Evolutionary conservation across 768 basidiomycete species (phyloP), one percentile per base, ranked within the genome.

Genomic region (Naganishia vishniacii): DNA sequence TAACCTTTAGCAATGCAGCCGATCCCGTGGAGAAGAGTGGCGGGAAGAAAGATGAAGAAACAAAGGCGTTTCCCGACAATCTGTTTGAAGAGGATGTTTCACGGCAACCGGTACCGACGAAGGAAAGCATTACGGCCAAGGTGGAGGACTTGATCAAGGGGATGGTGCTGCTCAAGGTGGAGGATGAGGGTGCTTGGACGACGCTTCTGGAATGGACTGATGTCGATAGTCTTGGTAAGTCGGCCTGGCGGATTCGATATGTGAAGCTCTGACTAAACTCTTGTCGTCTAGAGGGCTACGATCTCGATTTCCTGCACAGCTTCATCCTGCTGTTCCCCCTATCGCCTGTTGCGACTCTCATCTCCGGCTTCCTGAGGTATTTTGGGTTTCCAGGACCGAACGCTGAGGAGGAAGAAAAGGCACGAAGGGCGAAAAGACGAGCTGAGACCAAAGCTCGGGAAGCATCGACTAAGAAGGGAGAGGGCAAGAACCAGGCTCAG

Each of bases 111-210:
- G 41, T 46, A 13, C 73, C 73, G 3, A 69, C 48, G 31, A 80
- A 79, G 66, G 68, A 70, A 9, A 62, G 68, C 2, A 72, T 87
- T 9, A 78, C 84, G n/a, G 71, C 75, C 9, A 85, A 89, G 68
- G 80, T 95, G 12, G 84, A 89, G 44, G 83, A 84, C 18, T 78
- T 95, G 32, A 82, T 89, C 1, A 80, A 83, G 16, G 92, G 91
- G 2, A 83, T 85, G 31, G 82, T 95, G 2, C 77, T 94, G 6
- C 80, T 99, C 20, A 80, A 81, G 16, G 82, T 92, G 9, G 83
- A 85, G 0, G 87, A 95, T 70, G 86, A 89, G 71, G 73, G 86
- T 26, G 91, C 88, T 0, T 99, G 95, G 94, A 81, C 78, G 28
- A 75, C 88, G 3, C 84, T 82, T 66, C 80, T 97, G 46, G 90